Evolutionary conservation across 2,329 filamentous ascomycete species (phyloP).

Genomic region (Pseudocercospora cruenta): DNA sequence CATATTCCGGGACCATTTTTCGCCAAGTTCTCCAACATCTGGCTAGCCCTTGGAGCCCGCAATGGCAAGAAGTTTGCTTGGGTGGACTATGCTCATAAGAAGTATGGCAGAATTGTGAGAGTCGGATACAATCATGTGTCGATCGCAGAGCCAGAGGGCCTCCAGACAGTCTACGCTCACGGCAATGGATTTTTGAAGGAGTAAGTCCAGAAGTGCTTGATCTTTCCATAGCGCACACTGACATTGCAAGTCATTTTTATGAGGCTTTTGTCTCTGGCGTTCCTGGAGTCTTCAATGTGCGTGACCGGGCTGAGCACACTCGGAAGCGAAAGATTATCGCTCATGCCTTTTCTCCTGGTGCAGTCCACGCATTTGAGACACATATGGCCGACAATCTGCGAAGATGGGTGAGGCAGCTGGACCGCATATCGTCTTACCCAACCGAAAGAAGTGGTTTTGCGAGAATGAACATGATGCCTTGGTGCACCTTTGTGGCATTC

Average conservation of each 20-base stretch:
- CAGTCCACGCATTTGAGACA: constrained; percentile 39
- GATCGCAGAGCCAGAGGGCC: constrained; percentile 30
- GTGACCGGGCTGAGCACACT: constrained; percentile 40
- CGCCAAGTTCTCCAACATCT: constrained; percentile 30
- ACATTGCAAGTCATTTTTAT: constrained; percentile 32
- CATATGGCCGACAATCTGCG: constrained; percentile 38
- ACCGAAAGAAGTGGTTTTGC: constrained; percentile 19
- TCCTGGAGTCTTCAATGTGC: constrained; percentile 41
- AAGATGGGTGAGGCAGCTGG: constrained; percentile 28
- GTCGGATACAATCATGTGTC: constrained; percentile 30
- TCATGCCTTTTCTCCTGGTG: constrained; percentile 40
- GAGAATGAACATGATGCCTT: constrained; percentile 32
- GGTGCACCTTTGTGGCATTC: constrained; percentile 33
- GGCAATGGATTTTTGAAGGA: constrained; percentile 43
- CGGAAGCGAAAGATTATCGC: constrained; percentile 43
- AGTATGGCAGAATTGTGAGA: constrained; percentile 27
- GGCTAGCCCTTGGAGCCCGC: constrained; percentile 28
- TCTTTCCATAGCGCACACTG: not conserved
- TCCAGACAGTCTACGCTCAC: constrained; percentile 34
- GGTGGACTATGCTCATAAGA: constrained; percentile 27
- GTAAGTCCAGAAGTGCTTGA: constrained; percentile 14
- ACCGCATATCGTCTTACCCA: constrained; percentile 24
- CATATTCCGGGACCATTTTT: constrained; percentile 28
- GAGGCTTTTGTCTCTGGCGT: constrained; percentile 42
- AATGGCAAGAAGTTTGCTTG: constrained; percentile 30